Evolutionary conservation across 2,329 filamentous ascomycete genomes (phyloP).

Genomic region (Lasiodiplodia sp.): DNA sequence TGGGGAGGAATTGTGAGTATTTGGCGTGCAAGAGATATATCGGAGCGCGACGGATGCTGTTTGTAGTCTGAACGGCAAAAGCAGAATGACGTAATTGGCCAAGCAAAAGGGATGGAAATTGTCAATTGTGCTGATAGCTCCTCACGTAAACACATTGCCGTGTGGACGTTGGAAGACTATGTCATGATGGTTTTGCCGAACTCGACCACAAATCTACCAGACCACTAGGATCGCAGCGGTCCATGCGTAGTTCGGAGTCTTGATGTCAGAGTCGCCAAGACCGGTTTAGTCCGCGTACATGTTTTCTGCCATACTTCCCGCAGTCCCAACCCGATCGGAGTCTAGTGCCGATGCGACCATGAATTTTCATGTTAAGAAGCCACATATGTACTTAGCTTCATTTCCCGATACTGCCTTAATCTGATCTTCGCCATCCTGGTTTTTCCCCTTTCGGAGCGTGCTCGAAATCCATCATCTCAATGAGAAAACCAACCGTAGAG

Average conservation of each 20-base stretch:
- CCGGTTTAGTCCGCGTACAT: background rate
- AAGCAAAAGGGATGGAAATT: background rate
- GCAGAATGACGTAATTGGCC: background rate
- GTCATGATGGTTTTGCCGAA: background rate
- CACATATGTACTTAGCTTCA: too few species aligned
- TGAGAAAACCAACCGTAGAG: too few species aligned
- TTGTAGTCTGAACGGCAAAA: background rate
- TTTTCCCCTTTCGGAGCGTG: too few species aligned
- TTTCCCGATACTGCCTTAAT: too few species aligned
- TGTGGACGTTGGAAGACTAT: background rate
- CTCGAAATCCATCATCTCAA: too few species aligned
- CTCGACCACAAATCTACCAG: too few species aligned
- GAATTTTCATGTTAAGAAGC: too few species aligned
- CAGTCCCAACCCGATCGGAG: background rate
- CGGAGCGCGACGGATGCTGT: background rate
- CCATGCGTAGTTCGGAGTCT: background rate
- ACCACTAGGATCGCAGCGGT: background rate
- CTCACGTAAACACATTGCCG: background rate
- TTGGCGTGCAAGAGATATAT: background rate
- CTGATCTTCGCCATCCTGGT: too few species aligned
- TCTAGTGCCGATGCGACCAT: background rate
- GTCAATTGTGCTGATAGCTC: too few species aligned
- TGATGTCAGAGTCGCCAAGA: constrained; percentile 13
- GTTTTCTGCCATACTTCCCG: background rate
- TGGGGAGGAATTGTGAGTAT: too few species aligned